Evolutionary conservation across 2,329 filamentous ascomycete genomes (phyloP), one percentile per base, ranked within the genome.

Genomic region (Biscogniauxia sp.): DNA sequence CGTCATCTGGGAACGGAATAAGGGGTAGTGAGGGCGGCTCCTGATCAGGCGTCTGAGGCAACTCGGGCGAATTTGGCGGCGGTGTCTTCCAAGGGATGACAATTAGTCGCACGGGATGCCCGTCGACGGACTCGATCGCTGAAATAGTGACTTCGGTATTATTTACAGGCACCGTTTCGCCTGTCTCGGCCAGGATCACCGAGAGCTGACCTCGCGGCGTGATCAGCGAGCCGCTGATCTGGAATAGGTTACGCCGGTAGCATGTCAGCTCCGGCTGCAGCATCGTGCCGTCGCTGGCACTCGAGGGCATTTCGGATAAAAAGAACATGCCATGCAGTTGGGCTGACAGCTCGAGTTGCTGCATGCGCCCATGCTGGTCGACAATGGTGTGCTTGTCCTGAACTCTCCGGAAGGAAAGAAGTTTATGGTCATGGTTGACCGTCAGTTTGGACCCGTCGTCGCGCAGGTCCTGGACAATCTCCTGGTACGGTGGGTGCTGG

Each of bases 41-140:
- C 72, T 94, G 93, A 73, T 98, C 94, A 0, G 80, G 80, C 1
- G 79, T 79, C 63, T 89, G 85, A 63, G 77, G 82, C 61, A 88
- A 81, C 65, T 89, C 86, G n/a, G 87, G 83, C 3, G 88, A 86
- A 76, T 89, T 91, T 55, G 91, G 91, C 26, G 90, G 91, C 1
- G 93, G 93, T 1, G 93, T 97, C 80, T 98, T 98, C 94, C 94
- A 98, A 0, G 94, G 94, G 61, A 98, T 96, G 7, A 95, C 95
- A 64, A 98, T 97, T 64, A 98, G 88, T 69, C 96, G 94, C 51
- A 97, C 92, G 0, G 91, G 80, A 69, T 97, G 94, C 37, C 92
- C 92, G 74, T 98, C 94, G 17, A 97, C 93, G 1, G 94, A 97
- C 74, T 98, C 94, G 54, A 93, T 96, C 8, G 94, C 94, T 5